Conservation (phyloP, 352 stramenopile genomes). For the Lagenidium sp. region DNA sequence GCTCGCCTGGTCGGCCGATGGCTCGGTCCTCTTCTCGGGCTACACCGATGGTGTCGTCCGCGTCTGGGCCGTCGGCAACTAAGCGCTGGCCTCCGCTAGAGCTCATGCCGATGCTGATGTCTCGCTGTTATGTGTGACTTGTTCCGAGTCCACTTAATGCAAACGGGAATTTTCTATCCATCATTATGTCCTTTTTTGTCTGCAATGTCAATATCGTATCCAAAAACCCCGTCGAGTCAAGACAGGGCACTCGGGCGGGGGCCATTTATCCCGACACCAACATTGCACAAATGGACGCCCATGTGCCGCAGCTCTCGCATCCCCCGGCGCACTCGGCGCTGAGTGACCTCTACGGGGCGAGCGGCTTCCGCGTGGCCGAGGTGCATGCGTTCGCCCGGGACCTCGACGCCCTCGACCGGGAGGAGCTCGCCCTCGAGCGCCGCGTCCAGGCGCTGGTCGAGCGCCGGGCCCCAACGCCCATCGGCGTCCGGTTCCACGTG, state of each 20-base stretch:
- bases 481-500: constrained; percentile 53
- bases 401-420: constrained; percentile 41
- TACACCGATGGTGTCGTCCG: constrained; percentile 99
- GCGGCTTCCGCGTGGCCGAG: constrained; percentile 34
- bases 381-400: constrained; percentile 31
- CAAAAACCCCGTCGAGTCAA: no score
- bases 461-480: constrained; percentile 31
- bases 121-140: no score
- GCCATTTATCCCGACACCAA: no score
- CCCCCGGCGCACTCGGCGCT: no score
- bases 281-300: no score
- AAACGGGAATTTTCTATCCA: no score
- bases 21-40: constrained; percentile 97
- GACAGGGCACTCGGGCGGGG: no score
- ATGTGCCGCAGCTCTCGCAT: no score
- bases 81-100: constrained; percentile 17
- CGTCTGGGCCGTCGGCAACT: constrained; percentile 90
- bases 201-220: no score
- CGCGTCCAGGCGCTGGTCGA: constrained; percentile 44
- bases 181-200: no score
- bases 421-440: constrained; percentile 42
- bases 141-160: no score
- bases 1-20: constrained; percentile 97
- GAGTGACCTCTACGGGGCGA: constrained; percentile 52
- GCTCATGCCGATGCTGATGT: no score